phyloP scores from a whole-genome alignment of 1,139 yeast genomes.

The Pichia sp. region DNA sequence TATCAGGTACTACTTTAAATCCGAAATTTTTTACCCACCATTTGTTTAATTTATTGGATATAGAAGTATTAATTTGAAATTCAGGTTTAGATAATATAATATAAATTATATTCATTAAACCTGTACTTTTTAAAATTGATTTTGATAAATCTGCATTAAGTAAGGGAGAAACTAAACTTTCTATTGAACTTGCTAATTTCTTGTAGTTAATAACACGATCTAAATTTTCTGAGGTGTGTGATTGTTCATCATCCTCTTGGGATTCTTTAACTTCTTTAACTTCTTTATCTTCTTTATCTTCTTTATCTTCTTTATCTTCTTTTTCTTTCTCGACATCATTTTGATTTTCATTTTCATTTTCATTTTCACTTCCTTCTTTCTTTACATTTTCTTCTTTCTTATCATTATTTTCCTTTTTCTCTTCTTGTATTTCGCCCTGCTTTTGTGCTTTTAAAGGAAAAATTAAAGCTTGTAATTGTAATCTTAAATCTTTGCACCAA shows the following conservation, averaged over 20 bases:
- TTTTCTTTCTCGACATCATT: background rate
- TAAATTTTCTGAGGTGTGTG: too few species aligned
- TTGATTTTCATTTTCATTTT: background rate
- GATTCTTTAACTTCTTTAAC: slow-evolving; percentile 1
- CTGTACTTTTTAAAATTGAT: slow-evolving; percentile 27
- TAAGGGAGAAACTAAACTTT: slow-evolving; percentile 20
- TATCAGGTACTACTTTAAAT: slow-evolving; percentile 23
- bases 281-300: background rate
- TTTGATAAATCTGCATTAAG: slow-evolving; percentile 18
- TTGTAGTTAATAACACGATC: slow-evolving; percentile 10
- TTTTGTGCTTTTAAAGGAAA: slow-evolving; percentile 16
- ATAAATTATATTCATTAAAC: slow-evolving; percentile 28
- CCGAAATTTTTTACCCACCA: slow-evolving; percentile 24
- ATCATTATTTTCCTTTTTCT: background rate
- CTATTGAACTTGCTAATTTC: slow-evolving; percentile 18
- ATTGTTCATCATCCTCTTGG: background rate
- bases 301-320: background rate
- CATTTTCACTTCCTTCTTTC: background rate
- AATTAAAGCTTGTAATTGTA: slow-evolving; percentile 21
- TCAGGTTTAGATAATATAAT: slow-evolving; percentile 32
- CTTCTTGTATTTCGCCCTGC: slow-evolving; percentile 6
- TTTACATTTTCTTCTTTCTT: slow-evolving; percentile 1
- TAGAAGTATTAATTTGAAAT: slow-evolving; percentile 16
- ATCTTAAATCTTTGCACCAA: slow-evolving; percentile 22
- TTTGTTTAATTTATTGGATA: slow-evolving; percentile 17